Evolutionary conservation across 352 stramenopile species (phyloP), one percentile per base, ranked within the genome.

Genomic region (Phytophthora sojae): DNA sequence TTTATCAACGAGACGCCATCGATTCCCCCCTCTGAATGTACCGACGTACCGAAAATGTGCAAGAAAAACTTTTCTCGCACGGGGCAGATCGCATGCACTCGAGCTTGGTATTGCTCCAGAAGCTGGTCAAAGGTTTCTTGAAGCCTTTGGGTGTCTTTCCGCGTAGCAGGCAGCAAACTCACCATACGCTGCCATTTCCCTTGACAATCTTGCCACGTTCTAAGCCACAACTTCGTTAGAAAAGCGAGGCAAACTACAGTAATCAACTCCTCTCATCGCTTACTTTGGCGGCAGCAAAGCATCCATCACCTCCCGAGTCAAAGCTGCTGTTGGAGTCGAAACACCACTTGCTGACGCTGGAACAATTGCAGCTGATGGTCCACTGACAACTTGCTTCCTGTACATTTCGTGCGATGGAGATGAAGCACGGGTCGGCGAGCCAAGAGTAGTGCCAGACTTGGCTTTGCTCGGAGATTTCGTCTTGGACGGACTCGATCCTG

Each of bases 171-270:
- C 5, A 66, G 69, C 58, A 88, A 67, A n/a, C 75, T 75, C 8
- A 90, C 87, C 67, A 93, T 85, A 17, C 86, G 87, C 63, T 91
- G 85, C 87, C 87, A 93, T 39, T 86, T 94, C 17, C 80, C 87
- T 17, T 64, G 64, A 6, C 44, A 39, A 44, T 92, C 80, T 7
- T 71, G 63, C 85, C 87, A 94, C 2, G 79, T 77, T 77, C 86
- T 94, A 57, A 4, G 17, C 9, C 23, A 74, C 52, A 39, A 62
- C 14, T 52, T n/a, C 17, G 42, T 14, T 49, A 29, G 21, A 49
- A 49, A 26, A 26, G 25, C 25, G 25, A 26, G 25, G 25, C 25
- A 26, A 26, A 4, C 25, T 26, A 4, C 25, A 26, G 25, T 26
- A 26, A 26, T 26, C 25, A 26, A 26, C 25, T 26, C 0, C 25